phyloP scores from a whole-genome alignment of 768 basidiomycete genomes.

The Artomyces pyxidatus region DNA sequence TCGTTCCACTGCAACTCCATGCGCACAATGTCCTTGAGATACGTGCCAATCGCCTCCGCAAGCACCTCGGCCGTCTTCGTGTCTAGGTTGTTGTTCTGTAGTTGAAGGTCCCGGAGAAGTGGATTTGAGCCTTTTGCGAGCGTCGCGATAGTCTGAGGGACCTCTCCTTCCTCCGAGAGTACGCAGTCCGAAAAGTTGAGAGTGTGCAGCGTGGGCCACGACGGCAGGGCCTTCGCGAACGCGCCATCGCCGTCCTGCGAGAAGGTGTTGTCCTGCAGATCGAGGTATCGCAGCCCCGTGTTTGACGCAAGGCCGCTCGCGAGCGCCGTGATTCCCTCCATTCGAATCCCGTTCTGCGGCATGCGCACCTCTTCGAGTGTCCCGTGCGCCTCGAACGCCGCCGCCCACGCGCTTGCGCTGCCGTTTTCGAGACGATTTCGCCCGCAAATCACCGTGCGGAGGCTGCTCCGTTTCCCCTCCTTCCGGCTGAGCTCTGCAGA shows the following conservation, averaged over 20 bases:
- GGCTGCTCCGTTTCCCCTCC: constrained; percentile 60
- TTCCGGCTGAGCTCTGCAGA: constrained; percentile 60
- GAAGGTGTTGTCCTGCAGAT: constrained; percentile 90
- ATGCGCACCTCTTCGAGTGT: constrained; percentile 80
- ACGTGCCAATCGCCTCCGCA: constrained; percentile 52
- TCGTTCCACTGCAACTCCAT: constrained; percentile 93
- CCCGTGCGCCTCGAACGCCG: constrained; percentile 80
- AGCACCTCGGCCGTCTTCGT: constrained; percentile 57
- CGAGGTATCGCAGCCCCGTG: constrained; percentile 60
- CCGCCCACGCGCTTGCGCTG: constrained; percentile 74
- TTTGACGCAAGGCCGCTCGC: constrained; percentile 68
- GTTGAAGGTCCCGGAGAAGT: constrained; percentile 64
- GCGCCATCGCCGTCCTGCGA: constrained; percentile 46
- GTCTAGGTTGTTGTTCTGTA: constrained; percentile 93
- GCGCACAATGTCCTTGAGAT: constrained; percentile 48
- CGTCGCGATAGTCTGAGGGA: constrained; percentile 53
- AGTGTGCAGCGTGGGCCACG: constrained; percentile 64
- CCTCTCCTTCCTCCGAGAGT: constrained; percentile 72
- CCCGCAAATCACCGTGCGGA: constrained; percentile 83
- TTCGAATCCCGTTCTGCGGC: constrained; percentile 97
- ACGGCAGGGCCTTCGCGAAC: constrained; percentile 53
- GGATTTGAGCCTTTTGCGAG: constrained; percentile 65
- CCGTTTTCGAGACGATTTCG: constrained; percentile 95
- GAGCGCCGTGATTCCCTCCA: constrained; percentile 79
- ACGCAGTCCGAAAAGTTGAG: constrained; percentile 93